Conservation (phyloP, 2,329 filamentous ascomycete species). For the Colletotrichum somersetense region DNA sequence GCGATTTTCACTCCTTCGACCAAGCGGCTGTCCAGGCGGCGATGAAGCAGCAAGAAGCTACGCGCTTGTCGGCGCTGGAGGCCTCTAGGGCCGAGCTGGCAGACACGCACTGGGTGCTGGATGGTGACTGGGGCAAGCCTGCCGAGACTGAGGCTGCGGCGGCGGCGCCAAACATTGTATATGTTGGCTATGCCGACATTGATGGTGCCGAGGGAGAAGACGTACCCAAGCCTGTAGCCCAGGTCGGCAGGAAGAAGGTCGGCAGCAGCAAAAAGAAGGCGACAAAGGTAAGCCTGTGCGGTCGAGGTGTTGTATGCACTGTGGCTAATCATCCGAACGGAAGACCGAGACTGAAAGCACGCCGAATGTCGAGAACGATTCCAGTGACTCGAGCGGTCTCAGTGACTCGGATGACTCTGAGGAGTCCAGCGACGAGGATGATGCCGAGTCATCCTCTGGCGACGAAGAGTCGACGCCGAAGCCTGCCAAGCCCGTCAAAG, state of each 20-base stretch:
- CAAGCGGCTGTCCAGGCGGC: conserved; percentile 73
- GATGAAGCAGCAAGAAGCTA: conserved; percentile 75
- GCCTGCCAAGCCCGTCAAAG: conserved; percentile 44
- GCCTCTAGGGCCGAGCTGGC: conserved; percentile 72
- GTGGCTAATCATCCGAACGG: conserved; percentile 36
- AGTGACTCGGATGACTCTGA: conserved; percentile 43
- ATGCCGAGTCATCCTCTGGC: conserved; percentile 1
- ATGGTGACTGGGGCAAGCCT: conserved; percentile 54
- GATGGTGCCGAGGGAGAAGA: conserved; percentile 53
- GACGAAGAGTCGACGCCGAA: conserved; percentile 23
- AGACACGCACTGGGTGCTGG: conserved; percentile 83
- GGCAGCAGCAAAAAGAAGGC: conserved; percentile 48
- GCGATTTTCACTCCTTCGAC: conserved; percentile 62
- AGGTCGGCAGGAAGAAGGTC: conserved; percentile 54
- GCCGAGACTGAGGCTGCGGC: conserved; percentile 45
- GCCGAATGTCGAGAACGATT: conserved; percentile 38
- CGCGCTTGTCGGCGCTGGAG: conserved; percentile 71
- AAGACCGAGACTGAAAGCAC: conserved; percentile 38
- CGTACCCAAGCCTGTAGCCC: conserved; percentile 51
- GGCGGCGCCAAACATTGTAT: conserved; percentile 68
- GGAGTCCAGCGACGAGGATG: conserved; percentile 30
- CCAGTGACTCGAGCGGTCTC: conserved; percentile 46
- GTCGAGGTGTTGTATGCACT: background rate
- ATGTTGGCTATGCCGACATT: conserved; percentile 66
- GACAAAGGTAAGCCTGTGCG: conserved; percentile 46